Base-by-base conservation (phyloP, 352 stramenopile genomes). In the Pythium biforme region DNA sequence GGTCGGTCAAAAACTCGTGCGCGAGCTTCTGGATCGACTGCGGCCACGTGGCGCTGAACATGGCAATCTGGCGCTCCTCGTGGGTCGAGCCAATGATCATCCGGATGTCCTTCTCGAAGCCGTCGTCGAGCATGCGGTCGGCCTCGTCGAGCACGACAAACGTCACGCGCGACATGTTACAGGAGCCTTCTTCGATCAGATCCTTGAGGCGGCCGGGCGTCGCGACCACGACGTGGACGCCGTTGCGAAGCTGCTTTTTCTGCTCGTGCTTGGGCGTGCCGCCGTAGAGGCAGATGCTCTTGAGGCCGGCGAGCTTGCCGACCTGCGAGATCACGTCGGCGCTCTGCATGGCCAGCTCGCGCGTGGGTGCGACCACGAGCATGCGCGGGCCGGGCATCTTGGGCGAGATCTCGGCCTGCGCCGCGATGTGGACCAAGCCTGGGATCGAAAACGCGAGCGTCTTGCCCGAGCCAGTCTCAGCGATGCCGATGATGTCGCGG, bases 41-140 rank as follows among this genome's bases (percentile, higher is more conserved):
- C 31, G 97, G 97, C 96, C 96, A 99, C 26, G 96, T 99, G 14
- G 96, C 96, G 27, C 81, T 95, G 81, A 99, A 99, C 95, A 99
- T 99, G 64, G 93, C 92, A 70, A 97, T 98, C 75, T 98, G 95
- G 22, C 95, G 85, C 70, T 94, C 76, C 27, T 66, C 55, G 69
- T 94, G 86, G 23, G 79, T 90, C 52, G 67, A 69, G 49, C 84
- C 81, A 41, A 97, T 97, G 62, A 97, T 96, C 55, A 79, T 73
- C 39, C 89, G 89, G 45, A 97, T 94, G 47, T 98, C 94, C 73
- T 98, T 95, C 72, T 98, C 94, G 63, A 99, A 99, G 12, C 96
- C 96, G 64, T 94, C 83, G 60, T 94, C 87, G 26, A 94, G 78
- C 90, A 98, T 98, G 55, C 95, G 84, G 71, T 99, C 97, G 48